Percentiles rank a stretch among this genome's conserved stretches.
Evolutionary conservation across 495 filamentous ascomycete species (phyloP).

Genomic region (Penicillium ucsense): DNA sequence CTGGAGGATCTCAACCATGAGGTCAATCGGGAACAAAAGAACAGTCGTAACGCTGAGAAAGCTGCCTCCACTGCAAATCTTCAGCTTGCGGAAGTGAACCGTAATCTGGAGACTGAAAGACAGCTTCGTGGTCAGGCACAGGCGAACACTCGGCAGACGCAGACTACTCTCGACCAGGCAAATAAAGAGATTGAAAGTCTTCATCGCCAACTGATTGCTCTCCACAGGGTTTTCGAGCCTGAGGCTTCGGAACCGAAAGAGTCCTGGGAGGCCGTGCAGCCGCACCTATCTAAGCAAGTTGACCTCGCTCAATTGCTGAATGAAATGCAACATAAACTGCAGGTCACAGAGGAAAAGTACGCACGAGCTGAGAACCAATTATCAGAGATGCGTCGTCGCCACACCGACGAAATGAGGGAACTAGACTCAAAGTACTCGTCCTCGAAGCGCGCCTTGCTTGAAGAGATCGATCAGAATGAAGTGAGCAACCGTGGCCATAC

Average conservation of each 20-base stretch:
- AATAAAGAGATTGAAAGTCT: conserved; percentile 73
- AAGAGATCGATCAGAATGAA: conserved; percentile 84
- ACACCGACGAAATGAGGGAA: conserved; percentile 64
- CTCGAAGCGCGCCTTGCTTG: conserved; percentile 62
- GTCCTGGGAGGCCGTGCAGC: conserved; percentile 53
- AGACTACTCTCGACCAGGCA: conserved; percentile 62
- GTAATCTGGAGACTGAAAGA: conserved; percentile 81
- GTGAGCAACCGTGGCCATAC: conserved; percentile 67
- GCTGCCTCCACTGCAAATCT: conserved; percentile 70
- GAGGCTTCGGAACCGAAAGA: conserved; percentile 50
- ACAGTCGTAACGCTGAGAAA: conserved; percentile 84
- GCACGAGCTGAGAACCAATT: conserved; percentile 76
- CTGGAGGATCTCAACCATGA: conserved; percentile 94
- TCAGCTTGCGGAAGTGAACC: conserved; percentile 81
- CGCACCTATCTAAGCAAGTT: conserved; percentile 54
- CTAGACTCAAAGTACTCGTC: conserved; percentile 63
- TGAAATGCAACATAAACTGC: conserved; percentile 73
- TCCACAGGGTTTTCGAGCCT: conserved; percentile 82
- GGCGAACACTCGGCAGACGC: conserved; percentile 70
- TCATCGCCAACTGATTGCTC: conserved; percentile 64
- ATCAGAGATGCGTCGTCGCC: conserved; percentile 61
- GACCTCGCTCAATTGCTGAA: conserved; percentile 86
- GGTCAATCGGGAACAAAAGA: conserved; percentile 81
- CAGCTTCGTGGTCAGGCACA: conserved; percentile 83
- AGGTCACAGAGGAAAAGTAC: conserved; percentile 76